Conservation (phyloP, 331 rosid genomes). For the Rhamnella rubrinervis region DNA sequence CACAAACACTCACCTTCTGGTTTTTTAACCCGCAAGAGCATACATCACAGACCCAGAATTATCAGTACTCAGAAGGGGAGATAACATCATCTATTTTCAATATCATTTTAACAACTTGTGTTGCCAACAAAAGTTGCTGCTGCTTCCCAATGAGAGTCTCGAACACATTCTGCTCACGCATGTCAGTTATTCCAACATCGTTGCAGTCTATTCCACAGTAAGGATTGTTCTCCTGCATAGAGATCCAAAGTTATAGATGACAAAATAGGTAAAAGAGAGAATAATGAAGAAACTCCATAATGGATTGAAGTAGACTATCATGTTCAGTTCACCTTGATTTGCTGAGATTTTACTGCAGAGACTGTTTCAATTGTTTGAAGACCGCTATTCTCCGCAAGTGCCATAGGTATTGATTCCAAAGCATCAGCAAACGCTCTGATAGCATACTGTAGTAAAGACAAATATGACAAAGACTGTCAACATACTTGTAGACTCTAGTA, state of each 20-base stretch:
- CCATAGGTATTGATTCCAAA: slow-evolving; percentile 87
- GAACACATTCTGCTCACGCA: slow-evolving; percentile 85
- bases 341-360: slow-evolving; percentile 90
- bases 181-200: slow-evolving; percentile 86
- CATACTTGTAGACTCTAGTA: neutral
- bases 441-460: slow-evolving; percentile 69
- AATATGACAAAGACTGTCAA: slow-evolving; percentile 5
- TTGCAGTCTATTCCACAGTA: slow-evolving; percentile 89
- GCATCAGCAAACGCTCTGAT: slow-evolving; percentile 96
- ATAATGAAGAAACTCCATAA: neutral
- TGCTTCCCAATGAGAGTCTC: slow-evolving; percentile 95
- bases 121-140: slow-evolving; percentile 87
- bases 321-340: slow-evolving; percentile 59
- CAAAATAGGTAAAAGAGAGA: neutral
- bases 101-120: slow-evolving; percentile 98
- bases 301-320: neutral
- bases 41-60: slow-evolving; percentile 1
- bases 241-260: neutral
- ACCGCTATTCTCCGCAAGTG: slow-evolving; percentile 98
- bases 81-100: slow-evolving; percentile 93
- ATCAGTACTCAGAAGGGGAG: slow-evolving; percentile 63
- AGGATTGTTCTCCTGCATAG: slow-evolving; percentile 70
- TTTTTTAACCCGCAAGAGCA: neutral
- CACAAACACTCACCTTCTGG: neutral
- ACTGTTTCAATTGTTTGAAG: slow-evolving; percentile 96